A percentile compares a stretch with the other conserved stretches of the same genome.
phyloP scores from a whole-genome alignment of 208 protist genomes.

The Novymonas esmeraldas region DNA sequence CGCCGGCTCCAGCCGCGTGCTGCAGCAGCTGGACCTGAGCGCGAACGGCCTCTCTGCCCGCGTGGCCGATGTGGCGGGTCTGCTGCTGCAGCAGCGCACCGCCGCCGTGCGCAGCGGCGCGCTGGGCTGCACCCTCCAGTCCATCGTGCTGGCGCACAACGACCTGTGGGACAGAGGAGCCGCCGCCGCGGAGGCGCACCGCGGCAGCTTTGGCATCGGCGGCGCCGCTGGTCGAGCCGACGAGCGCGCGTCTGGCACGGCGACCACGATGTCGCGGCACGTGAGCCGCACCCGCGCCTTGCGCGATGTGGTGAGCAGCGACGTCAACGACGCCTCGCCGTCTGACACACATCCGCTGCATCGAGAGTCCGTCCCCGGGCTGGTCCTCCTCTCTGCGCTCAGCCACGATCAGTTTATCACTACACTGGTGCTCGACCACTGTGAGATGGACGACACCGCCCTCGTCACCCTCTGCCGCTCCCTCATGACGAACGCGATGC shows the following conservation, averaged over 20 bases:
- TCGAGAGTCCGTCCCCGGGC: background rate
- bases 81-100: constrained; percentile 53
- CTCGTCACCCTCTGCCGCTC: constrained; percentile 67
- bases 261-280: constrained; percentile 1
- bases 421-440: constrained; percentile 58
- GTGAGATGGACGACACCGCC: constrained; percentile 59
- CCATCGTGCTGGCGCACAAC: constrained; percentile 71
- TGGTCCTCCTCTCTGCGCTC: constrained; percentile 36
- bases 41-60: constrained; percentile 59
- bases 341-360: background rate
- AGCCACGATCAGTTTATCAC: constrained; percentile 57
- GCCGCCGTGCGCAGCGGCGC: constrained; percentile 23
- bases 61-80: constrained; percentile 66
- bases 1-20: constrained; percentile 43
- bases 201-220: constrained; percentile 48
- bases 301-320: background rate
- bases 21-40: constrained; percentile 70
- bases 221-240: background rate
- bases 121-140: constrained; percentile 45
- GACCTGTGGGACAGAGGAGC: constrained; percentile 43
- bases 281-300: constrained; percentile 24
- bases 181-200: constrained; percentile 43
- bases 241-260: background rate
- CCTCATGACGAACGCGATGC: constrained; percentile 50
- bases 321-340: background rate